Percentiles rank a stretch among this genome's conserved stretches.
phyloP scores from a whole-genome alignment of 2,329 filamentous ascomycete genomes.

The Cadophora sp. region DNA sequence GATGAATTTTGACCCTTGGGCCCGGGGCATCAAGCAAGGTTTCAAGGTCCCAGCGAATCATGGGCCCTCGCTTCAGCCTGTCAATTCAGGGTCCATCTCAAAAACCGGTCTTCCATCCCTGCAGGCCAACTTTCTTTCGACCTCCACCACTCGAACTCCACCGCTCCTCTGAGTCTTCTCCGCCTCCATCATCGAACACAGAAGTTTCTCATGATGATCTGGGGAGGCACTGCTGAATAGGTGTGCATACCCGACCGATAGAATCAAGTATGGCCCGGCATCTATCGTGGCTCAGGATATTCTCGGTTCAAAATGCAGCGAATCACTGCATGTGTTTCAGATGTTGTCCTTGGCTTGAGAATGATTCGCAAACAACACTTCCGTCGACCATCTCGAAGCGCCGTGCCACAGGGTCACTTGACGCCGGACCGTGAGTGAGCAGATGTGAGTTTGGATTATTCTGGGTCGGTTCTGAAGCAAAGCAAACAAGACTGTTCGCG shows the following conservation, averaged over 20 bases:
- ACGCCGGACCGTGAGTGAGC: constrained; percentile 8
- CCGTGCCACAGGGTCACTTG: constrained; percentile 23
- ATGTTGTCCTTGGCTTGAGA: constrained; percentile 6
- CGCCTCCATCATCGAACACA: constrained; percentile 14
- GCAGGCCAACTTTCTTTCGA: constrained; percentile 7
- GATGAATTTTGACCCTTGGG: background rate
- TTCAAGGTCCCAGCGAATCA: constrained; percentile 2
- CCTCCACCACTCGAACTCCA: background rate
- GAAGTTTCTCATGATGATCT: constrained; percentile 11
- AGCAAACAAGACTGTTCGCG: background rate
- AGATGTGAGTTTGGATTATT: constrained; percentile 6
- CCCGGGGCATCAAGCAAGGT: background rate
- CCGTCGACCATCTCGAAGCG: constrained; percentile 23
- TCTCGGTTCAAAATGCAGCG: background rate
- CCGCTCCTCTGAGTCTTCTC: background rate
- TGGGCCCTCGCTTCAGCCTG: constrained; percentile 1
- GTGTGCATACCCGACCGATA: background rate
- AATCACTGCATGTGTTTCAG: constrained; percentile 23
- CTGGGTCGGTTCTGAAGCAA: background rate
- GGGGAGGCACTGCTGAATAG: constrained; percentile 18
- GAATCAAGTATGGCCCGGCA: constrained; percentile 10
- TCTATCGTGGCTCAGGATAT: constrained; percentile 11
- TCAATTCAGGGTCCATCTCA: constrained; percentile 11
- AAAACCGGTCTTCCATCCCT: constrained; percentile 21
- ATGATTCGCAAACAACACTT: constrained; percentile 20